phyloP scores from a whole-genome alignment of 2,329 filamentous ascomycete species.

The Rhytidhysteron rufulum region DNA sequence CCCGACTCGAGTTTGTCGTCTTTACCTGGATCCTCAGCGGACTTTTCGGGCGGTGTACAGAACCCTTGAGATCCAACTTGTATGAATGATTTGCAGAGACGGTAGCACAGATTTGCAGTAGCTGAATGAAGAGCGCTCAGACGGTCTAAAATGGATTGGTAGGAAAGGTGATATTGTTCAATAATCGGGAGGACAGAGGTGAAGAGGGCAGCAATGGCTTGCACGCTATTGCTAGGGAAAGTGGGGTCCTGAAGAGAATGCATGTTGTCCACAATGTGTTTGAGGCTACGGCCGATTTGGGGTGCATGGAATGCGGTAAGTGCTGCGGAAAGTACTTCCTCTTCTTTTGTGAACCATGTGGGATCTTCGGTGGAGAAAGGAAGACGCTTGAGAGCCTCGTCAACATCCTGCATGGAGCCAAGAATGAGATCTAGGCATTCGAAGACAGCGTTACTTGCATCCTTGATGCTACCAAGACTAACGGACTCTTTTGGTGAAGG shows the following conservation, averaged over 20 bases:
- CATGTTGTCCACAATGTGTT: constrained; percentile 44
- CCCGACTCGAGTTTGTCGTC: constrained; percentile 82
- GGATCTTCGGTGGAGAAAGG: constrained; percentile 59
- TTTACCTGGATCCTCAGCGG: constrained; percentile 60
- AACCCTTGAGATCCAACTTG: constrained; percentile 82
- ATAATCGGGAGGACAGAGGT: constrained; percentile 66
- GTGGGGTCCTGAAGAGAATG: constrained; percentile 36
- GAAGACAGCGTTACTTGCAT: constrained; percentile 58
- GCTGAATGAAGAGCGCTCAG: constrained; percentile 65
- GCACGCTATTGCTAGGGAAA: constrained; percentile 29
- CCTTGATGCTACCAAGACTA: constrained; percentile 19
- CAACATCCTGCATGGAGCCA: constrained; percentile 71
- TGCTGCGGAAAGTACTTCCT: constrained; percentile 33
- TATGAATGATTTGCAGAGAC: constrained; percentile 71
- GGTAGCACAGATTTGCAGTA: constrained; percentile 69
- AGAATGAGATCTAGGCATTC: constrained; percentile 71
- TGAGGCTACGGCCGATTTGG: constrained; percentile 49
- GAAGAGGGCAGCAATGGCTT: constrained; percentile 55
- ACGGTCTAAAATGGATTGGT: constrained; percentile 54
- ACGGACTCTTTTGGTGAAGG: background rate
- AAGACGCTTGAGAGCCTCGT: constrained; percentile 52
- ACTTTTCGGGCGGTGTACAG: constrained; percentile 82
- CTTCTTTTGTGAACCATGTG: constrained; percentile 59
- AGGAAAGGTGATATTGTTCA: constrained; percentile 65
- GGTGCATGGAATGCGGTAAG: constrained; percentile 58